Base-by-base conservation (phyloP, 2,329 filamentous ascomycete genomes). In the Aspergillus ochraceus region DNA sequence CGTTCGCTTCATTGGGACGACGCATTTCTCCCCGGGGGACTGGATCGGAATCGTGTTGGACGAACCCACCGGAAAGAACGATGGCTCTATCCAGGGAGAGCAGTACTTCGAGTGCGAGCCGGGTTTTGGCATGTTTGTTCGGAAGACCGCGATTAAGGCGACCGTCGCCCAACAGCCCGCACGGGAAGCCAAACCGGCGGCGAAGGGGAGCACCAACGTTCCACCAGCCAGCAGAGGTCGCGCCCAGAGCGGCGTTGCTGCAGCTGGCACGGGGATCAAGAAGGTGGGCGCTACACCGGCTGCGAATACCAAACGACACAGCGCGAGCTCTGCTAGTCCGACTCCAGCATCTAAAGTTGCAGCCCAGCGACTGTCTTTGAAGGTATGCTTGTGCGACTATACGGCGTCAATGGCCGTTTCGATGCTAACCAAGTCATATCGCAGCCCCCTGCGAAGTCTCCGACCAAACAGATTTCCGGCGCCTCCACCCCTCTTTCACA, bases 41-140 rank as follows among this genome's bases (percentile, higher is more conserved):
- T 98, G 93, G 92, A 83, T 97, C 60, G 94, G 94, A 64, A 86
- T 98, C 60, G 93, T 97, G 80, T 85, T 98, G 58, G 87, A 92
- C 55, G 89, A 91, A 51, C 82, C 88, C 55, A 86, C 84, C 20
- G 94, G 95, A 32, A 98, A 98, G 81, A 98, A 98, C 70, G 92
- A 98, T 82, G 94, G 94, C 65, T 89, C 90, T 57, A 91, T 98
- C 51, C 86, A 94, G 75, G 93, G 92, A 62, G 86, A 91, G 72
- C 83, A 91, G 20, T 98, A 98, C 74, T 98, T 97, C 69, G 87
- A 93, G 53, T 98, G 94, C 67, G 74, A 82, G 52, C 77, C 80
- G 49, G 77, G 84, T 73, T 76, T 88, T 84, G 86, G 91, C 82
- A 95, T 99, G 86, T 98, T 99, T 70, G 85, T 97, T 57, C 86